Conservation (phyloP, 495 filamentous ascomycete genomes). For the Penicillium silybi region DNA sequence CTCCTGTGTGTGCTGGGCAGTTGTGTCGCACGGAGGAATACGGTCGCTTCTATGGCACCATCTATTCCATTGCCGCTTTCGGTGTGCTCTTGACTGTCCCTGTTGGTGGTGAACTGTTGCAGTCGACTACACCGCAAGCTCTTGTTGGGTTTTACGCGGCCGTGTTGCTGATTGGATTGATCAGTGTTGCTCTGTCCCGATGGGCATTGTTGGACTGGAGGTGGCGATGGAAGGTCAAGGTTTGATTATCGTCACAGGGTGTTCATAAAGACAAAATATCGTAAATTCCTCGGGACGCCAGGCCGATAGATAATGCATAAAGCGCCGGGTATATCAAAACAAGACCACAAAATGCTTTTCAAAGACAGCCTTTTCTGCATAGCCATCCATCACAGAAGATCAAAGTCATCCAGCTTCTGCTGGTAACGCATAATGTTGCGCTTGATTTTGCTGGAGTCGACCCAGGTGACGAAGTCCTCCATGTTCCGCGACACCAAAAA, state of each 20-base stretch:
- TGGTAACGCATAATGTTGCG: constrained; percentile 87
- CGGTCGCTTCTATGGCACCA: no score
- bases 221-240: constrained; percentile 45
- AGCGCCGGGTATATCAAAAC: constrained; percentile 30
- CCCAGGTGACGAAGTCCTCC: constrained; percentile 98
- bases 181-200: constrained; percentile 31
- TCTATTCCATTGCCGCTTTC: no score
- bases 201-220: constrained; percentile 46
- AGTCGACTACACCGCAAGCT: constrained; percentile 31
- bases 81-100: no score
- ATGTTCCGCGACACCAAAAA: constrained; percentile 60
- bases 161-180: constrained; percentile 33
- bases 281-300: constrained; percentile 14
- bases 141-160: constrained; percentile 36
- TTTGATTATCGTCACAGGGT: constrained; percentile 5
- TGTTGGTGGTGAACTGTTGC: constrained; percentile 31
- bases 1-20: no score
- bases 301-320: constrained; percentile 19
- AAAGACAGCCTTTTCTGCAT: neutral
- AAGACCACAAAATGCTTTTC: constrained; percentile 24
- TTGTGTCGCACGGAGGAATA: no score
- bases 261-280: neutral
- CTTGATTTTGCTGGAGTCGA: constrained; percentile 95
- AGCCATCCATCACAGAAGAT: constrained; percentile 60
- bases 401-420: constrained; percentile 95